Evolutionary conservation across 208 protist genomes (phyloP).

Genomic region (Ichthyophonus hoferi): DNA sequence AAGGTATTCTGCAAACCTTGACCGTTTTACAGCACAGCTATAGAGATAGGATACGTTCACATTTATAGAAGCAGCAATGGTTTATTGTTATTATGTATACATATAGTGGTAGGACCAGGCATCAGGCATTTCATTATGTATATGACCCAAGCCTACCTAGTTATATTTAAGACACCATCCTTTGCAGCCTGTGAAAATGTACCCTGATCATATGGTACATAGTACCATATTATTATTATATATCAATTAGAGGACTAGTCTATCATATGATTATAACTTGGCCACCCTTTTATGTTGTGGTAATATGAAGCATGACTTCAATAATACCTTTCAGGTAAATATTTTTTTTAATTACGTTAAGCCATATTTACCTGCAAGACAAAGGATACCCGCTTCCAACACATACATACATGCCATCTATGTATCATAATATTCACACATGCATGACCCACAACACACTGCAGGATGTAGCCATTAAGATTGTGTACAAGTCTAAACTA

Average conservation of each 20-base stretch:
- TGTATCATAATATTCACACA: background rate
- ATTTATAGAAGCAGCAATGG: no score
- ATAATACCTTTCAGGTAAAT: no score
- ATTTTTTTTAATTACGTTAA: no score
- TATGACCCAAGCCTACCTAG: background rate
- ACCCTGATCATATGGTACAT: background rate
- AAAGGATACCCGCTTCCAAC: background rate
- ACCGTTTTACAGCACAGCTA: background rate
- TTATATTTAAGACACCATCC: background rate
- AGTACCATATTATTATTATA: no score
- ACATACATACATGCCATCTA: background rate
- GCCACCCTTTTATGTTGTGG: no score
- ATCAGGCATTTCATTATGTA: background rate
- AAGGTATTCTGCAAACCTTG: background rate
- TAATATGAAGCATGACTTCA: no score
- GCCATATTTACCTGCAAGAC: background rate
- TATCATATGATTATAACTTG: no score
- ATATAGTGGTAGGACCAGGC: background rate
- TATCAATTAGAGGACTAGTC: no score
- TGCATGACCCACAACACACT: no score
- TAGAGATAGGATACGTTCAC: background rate
- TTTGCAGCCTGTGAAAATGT: background rate
- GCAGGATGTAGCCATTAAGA: conserved; percentile 49
- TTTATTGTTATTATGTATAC: background rate
- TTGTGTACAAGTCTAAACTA: conserved; percentile 38